Evolutionary conservation across 371 early-diverging fungal species (phyloP).

Genomic region (Mucor irregularis): DNA sequence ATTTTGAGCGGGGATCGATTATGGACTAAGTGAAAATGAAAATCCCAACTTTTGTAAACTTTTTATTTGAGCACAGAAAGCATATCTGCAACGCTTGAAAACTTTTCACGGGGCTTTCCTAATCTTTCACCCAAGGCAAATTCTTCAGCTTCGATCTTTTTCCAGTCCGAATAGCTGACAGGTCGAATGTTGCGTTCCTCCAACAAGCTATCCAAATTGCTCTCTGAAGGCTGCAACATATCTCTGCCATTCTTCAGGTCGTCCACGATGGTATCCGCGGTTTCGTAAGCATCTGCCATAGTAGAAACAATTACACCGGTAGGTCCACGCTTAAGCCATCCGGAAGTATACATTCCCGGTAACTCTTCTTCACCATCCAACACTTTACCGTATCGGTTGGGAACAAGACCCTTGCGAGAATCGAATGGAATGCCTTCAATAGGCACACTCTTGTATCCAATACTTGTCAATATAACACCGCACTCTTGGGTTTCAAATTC

Average conservation of each 20-base stretch:
- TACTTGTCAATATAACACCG: slow-evolving; percentile 76
- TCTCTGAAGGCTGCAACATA: slow-evolving; percentile 35
- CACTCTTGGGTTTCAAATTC: slow-evolving; percentile 51
- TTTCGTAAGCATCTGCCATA: slow-evolving; percentile 92
- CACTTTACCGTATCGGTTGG: slow-evolving; percentile 79
- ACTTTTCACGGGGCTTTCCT: slow-evolving; percentile 88
- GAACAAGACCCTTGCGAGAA: slow-evolving; percentile 61
- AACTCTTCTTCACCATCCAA: slow-evolving; percentile 51
- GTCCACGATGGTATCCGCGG: slow-evolving; percentile 72
- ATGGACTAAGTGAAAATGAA: neutral
- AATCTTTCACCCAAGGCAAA: slow-evolving; percentile 55
- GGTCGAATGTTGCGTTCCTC: slow-evolving; percentile 35
- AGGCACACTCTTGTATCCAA: slow-evolving; percentile 84
- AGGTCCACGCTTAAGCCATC: slow-evolving; percentile 96
- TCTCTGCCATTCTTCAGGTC: slow-evolving; percentile 51
- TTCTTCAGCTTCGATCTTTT: slow-evolving; percentile 79
- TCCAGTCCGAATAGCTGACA: slow-evolving; percentile 80
- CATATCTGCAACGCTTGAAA: slow-evolving; percentile 69
- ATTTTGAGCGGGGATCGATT: neutral
- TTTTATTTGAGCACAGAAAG: slow-evolving; percentile 40
- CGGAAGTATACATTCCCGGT: slow-evolving; percentile 81
- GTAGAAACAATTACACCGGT: slow-evolving; percentile 94
- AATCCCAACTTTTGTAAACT: too few relatives aligned
- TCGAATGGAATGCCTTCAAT: slow-evolving; percentile 84
- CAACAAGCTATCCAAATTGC: slow-evolving; percentile 31